phyloP scores from a whole-genome alignment of 805 yeast genomes.

The Deakozyma indianensis region DNA sequence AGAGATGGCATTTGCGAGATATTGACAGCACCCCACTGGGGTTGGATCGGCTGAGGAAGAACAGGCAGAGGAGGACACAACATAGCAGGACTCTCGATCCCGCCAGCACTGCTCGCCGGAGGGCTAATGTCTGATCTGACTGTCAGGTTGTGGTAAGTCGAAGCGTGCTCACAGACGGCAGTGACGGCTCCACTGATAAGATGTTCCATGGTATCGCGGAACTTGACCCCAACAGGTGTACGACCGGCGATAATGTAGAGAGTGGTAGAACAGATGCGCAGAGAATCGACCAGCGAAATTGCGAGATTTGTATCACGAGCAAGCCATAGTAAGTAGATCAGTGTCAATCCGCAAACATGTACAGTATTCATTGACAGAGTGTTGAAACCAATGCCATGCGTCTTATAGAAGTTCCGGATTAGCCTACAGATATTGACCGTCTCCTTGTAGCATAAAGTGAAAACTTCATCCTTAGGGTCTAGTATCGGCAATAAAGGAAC shows the following conservation, averaged over 20 bases:
- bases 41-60: background rate
- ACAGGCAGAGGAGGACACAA: background rate
- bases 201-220: background rate
- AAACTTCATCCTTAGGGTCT: background rate
- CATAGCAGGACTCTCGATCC: background rate
- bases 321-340: background rate
- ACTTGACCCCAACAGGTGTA: background rate
- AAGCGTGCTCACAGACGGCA: background rate
- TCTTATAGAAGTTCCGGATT: background rate
- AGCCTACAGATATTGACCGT: background rate
- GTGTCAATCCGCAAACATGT: background rate
- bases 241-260: background rate
- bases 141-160: background rate
- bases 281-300: background rate
- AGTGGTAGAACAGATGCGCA: background rate
- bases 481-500: background rate
- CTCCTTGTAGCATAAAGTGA: background rate
- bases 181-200: background rate
- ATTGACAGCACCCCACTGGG: background rate
- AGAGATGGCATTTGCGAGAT: background rate
- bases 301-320: background rate
- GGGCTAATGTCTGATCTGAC: background rate
- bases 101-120: background rate
- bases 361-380: background rate
- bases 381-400: background rate